phyloP scores from a whole-genome alignment of 768 basidiomycete genomes.

The Boletus vermiculosoides region DNA sequence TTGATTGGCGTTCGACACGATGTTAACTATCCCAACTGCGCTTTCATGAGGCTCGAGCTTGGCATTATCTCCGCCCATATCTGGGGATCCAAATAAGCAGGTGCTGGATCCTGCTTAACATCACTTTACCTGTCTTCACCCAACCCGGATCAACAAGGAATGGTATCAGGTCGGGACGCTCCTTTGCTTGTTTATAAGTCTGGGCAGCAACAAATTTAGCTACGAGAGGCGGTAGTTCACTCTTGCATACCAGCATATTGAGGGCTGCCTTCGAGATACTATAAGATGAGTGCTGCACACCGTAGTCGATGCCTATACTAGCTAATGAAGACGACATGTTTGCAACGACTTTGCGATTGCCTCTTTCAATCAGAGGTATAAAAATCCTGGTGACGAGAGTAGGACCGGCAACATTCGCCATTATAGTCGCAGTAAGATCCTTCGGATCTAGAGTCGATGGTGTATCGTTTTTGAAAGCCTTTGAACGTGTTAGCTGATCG shows the following conservation, averaged over 20 bases:
- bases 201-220: neutral
- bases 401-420: neutral
- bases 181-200: neutral
- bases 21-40: neutral
- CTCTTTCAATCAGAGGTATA: neutral
- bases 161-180: neutral
- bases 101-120: neutral
- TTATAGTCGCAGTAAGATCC: neutral
- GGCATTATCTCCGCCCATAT: neutral
- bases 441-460: neutral
- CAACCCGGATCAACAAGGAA: neutral
- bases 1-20: neutral
- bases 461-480: neutral
- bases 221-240: neutral
- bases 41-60: neutral
- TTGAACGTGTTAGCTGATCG: neutral
- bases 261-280: slow-evolving; percentile 36
- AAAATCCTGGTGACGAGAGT: neutral
- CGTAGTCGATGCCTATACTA: slow-evolving; percentile 34
- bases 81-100: neutral
- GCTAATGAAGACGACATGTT: slow-evolving; percentile 21
- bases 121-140: neutral
- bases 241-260: neutral
- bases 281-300: slow-evolving; percentile 32
- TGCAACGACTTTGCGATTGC: neutral